Base-by-base conservation (phyloP, 805 yeast genomes). In the Candida parachauliodes region DNA sequence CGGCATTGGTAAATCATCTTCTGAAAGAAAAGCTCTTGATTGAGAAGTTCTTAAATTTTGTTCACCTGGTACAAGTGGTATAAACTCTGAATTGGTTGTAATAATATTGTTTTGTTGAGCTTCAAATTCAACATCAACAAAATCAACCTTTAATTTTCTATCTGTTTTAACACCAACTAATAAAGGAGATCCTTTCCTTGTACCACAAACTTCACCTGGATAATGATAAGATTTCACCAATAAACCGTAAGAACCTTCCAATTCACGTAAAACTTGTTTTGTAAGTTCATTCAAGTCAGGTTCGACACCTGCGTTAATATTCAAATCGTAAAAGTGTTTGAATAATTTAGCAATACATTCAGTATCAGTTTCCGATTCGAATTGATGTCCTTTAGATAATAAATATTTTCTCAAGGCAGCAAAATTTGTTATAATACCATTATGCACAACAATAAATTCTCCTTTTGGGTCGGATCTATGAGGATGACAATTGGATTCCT, bases 201-300 rank as follows among this genome's bases (percentile, higher is more conserved):
- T 88, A 50, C 96, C 98, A 54, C 91, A 83, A 35, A 89, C 81
- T 71, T 93, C 98, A 62, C 91, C 86, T 29, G 98, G 98, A 68
- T 80, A 93, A 65, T 88, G 96, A 34, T 77, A 65, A 3, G 96
- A 88, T 66, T 86, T 91, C 53, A 93, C 93, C 57, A 93, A 75
- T 58, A 93, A 72, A 65, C 98, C 99, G 61, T 91, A 93, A 19
- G 98, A 93, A 52, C 99, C 99, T 66, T 93, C 96, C 51, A 93
- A 76, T 66, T 93, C 98, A 54, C 81, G 77, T 48, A 93, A 72
- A 14, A 88, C 97, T 54, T 88, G 87, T 64, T 91, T 93, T 50
- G 96, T 89, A 56, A 93, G 76, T 57, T 88, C 88, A 58, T 86
- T 83, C 64, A 93, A 88, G 65, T 93, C 98, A 41, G 84, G 70